Percentiles rank a stretch among this genome's conserved stretches.
These are phyloP conservation scores for Dorcoceras hygrometricum DNA, from an alignment of 257 asterid genomes.

Conservation along the genomic window DNA sequence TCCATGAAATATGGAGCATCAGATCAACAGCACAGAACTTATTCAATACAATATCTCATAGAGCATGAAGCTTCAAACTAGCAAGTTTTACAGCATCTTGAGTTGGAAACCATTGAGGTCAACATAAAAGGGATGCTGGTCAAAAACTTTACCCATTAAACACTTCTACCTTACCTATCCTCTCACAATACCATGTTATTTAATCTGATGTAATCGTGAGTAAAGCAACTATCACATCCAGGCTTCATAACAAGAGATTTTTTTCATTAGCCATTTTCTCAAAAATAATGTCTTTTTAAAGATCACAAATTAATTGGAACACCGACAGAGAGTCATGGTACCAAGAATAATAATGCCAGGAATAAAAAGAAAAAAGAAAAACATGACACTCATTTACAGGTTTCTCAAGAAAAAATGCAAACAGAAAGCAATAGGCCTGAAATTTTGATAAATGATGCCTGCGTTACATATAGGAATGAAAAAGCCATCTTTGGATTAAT, in stretches of 20 bases:
- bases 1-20: constrained; percentile 23
- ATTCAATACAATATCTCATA: not conserved
- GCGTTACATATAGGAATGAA: not conserved
- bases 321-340: not conserved
- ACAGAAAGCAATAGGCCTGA: not conserved
- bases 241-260: too few species aligned
- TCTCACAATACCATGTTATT: not conserved
- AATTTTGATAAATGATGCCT: not conserved
- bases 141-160: not conserved
- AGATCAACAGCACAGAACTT: constrained; percentile 1
- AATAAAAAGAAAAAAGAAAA: too few species aligned
- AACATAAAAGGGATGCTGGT: not conserved
- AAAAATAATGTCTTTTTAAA: not conserved
- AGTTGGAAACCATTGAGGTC: not conserved
- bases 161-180: not conserved
- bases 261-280: not conserved
- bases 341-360: not conserved
- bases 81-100: constrained; percentile 7
- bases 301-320: not conserved
- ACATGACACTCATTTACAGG: not conserved
- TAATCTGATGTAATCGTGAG: not conserved
- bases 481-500: not conserved
- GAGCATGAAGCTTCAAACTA: constrained; percentile 2
- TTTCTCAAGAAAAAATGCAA: not conserved
- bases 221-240: constrained; percentile 10